Evolutionary conservation across 2,329 filamentous ascomycete genomes (phyloP).

Genomic region (Cryoendolithus antarcticus): DNA sequence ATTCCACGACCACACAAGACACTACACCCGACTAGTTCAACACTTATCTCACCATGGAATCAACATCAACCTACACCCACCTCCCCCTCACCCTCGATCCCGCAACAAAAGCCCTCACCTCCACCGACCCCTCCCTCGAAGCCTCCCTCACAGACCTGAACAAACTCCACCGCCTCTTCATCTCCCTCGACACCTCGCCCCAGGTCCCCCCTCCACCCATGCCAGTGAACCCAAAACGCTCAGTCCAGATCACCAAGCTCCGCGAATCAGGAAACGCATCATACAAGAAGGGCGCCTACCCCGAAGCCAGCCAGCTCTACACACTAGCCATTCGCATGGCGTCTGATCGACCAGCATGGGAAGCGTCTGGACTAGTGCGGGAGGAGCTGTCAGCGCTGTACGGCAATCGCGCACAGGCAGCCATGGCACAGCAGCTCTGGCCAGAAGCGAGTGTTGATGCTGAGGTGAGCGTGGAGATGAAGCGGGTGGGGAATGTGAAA

Average conservation of each 20-base stretch:
- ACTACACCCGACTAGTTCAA: too few relatives aligned
- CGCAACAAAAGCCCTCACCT: constrained; percentile 60
- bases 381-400: constrained; percentile 75
- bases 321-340: constrained; percentile 85
- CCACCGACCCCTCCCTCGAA: constrained; percentile 28
- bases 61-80: constrained; percentile 59
- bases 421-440: constrained; percentile 75
- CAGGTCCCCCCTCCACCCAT: constrained; percentile 62
- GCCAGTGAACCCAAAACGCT: constrained; percentile 85
- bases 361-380: constrained; percentile 67
- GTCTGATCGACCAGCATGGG: constrained; percentile 68
- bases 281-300: constrained; percentile 64
- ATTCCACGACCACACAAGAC: too few relatives aligned
- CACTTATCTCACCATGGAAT: constrained; percentile 13
- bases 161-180: constrained; percentile 60
- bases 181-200: constrained; percentile 48
- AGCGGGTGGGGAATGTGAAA: constrained; percentile 79
- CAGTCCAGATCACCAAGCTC: constrained; percentile 76
- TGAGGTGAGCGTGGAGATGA: constrained; percentile 76
- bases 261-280: constrained; percentile 75
- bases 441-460: constrained; percentile 78
- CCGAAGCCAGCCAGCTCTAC: constrained; percentile 71
- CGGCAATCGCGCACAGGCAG: constrained; percentile 78
- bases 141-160: constrained; percentile 59
- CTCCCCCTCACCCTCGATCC: constrained; percentile 73